Evolutionary conservation across 1,139 yeast species (phyloP).

Genomic region (Sugiyamaella castrensis): DNA sequence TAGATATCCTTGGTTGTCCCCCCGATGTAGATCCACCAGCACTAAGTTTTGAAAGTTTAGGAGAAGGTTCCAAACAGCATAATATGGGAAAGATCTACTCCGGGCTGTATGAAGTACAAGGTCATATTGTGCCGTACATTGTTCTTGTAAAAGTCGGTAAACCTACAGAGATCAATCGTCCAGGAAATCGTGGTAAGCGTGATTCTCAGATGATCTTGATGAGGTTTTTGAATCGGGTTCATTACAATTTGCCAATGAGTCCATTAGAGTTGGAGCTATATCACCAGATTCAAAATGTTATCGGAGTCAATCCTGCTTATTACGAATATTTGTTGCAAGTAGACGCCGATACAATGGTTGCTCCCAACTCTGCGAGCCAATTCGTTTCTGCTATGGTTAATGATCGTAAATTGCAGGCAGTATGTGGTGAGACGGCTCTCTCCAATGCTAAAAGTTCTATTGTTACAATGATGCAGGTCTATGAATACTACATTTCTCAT

Average conservation of each 20-base stretch:
- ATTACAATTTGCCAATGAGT: slow-evolving; percentile 42
- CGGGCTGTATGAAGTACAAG: slow-evolving; percentile 43
- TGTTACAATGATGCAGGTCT: slow-evolving; percentile 45
- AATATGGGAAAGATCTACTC: slow-evolving; percentile 43
- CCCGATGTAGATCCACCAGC: slow-evolving; percentile 42
- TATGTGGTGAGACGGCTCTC: slow-evolving; percentile 44
- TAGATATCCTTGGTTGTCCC: slow-evolving; percentile 42
- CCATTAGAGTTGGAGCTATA: slow-evolving; percentile 44
- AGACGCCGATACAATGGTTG: slow-evolving; percentile 45
- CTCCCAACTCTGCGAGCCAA: slow-evolving; percentile 38
- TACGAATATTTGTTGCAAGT: slow-evolving; percentile 44
- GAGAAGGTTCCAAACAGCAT: slow-evolving; percentile 43
- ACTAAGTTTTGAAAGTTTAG: slow-evolving; percentile 40
- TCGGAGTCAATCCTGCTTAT: slow-evolving; percentile 44
- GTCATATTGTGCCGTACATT: slow-evolving; percentile 45
- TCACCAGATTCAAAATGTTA: slow-evolving; percentile 43
- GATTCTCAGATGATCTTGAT: slow-evolving; percentile 43
- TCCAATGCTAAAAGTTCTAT: slow-evolving; percentile 41
- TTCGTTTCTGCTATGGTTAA: slow-evolving; percentile 39
- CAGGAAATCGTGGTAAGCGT: slow-evolving; percentile 46
- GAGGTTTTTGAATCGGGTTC: slow-evolving; percentile 44
- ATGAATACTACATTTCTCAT: slow-evolving; percentile 45
- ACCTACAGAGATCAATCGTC: slow-evolving; percentile 41
- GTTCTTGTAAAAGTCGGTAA: slow-evolving; percentile 45
- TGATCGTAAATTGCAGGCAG: slow-evolving; percentile 40